Base-by-base conservation (phyloP, 1,139 yeast genomes). In the Candida sp. region DNA sequence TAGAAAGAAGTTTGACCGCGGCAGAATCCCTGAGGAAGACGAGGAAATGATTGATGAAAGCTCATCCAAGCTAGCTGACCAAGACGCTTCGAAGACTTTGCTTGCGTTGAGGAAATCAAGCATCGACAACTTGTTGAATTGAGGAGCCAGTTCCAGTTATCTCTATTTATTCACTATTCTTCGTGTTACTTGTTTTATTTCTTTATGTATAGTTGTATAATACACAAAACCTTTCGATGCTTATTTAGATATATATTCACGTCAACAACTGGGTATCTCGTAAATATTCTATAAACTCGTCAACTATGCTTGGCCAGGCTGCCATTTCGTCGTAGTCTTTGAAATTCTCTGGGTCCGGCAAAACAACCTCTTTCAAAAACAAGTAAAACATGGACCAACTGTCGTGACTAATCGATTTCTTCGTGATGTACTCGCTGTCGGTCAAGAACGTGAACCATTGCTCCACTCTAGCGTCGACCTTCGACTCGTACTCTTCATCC, bases 221-320 rank as follows among this genome's bases (percentile, higher is more conserved):
- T 34, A 34, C 38, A 22, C 46, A n/a, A 42, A 28, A 2, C 31
- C 42, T 32, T 44, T n/a, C 11, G 8, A 26, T 27, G 1, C n/a
- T 26, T 26, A 5, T 27, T 27, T 28, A 17, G 17, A 17, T 17
- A 17, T 17, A 17, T 42, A 33, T 44, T 41, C 30, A 30, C 30
- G 32, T 27, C 42, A 65, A 46, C 33, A 71, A 57, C 23, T 58
- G 61, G 41, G 63, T 62, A 35, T 74, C 81, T 26, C 69, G 70
- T 53, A 83, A 65, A 63, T 78, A 78, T 58, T 89, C 96, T 28
- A 90, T 87, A 65, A 82, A 94, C 54, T 86, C 93, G 63, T 93
- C 99, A 58, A 93, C 83, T 12, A 90, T 75, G 51, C 90, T 84
- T 5, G 98, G 99, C 98, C 98, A 93, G 0, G 98, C 89, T 43